A percentile compares a stretch with the other conserved stretches of the same genome.
phyloP scores from a whole-genome alignment of 306 rosid genomes.

The Citrullus amarus region DNA sequence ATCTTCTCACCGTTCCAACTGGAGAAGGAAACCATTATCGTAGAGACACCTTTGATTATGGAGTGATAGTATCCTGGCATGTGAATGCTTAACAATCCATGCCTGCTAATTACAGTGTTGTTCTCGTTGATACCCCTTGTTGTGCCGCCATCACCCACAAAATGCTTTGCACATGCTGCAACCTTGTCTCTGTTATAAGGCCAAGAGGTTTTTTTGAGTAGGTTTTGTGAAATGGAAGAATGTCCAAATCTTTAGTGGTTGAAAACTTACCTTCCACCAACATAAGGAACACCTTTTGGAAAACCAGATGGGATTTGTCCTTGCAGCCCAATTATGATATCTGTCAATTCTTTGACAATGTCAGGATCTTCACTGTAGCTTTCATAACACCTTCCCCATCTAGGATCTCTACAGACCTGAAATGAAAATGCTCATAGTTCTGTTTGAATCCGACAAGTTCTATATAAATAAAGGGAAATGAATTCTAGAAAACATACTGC shows the following conservation, averaged over 20 bases:
- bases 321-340: slow-evolving; percentile 6
- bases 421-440: neutral
- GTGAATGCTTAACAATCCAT: slow-evolving; percentile 7
- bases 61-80: slow-evolving; percentile 7
- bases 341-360: slow-evolving; percentile 7
- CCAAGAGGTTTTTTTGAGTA: neutral
- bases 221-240: neutral
- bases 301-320: slow-evolving; percentile 1
- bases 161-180: slow-evolving; percentile 11
- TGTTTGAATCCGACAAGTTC: neutral
- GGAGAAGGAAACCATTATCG: slow-evolving; percentile 10
- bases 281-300: slow-evolving; percentile 1
- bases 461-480: neutral
- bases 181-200: slow-evolving; percentile 6
- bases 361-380: slow-evolving; percentile 9
- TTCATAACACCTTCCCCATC: slow-evolving; percentile 15
- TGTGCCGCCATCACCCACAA: neutral
- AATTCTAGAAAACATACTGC: neutral
- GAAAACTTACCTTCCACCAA: slow-evolving; percentile 6
- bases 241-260: neutral
- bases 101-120: neutral
- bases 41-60: slow-evolving; percentile 7
- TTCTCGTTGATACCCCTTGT: slow-evolving; percentile 4
- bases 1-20: slow-evolving; percentile 9
- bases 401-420: slow-evolving; percentile 13